Conservation (phyloP, 129 eudicot genomes). For the Oenanthe sinensis region DNA sequence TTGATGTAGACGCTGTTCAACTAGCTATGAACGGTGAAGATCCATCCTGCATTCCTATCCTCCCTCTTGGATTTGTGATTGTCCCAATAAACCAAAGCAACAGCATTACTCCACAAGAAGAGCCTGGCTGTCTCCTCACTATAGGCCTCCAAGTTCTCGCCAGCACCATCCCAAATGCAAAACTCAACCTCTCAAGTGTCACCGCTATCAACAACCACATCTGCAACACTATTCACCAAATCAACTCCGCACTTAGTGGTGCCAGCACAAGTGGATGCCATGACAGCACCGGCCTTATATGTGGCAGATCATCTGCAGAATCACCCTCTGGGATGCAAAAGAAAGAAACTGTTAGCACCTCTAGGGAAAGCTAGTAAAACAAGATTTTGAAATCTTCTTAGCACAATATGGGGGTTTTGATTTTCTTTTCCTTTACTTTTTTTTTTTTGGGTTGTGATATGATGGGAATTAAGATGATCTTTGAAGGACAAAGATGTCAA, state of each 20-base stretch:
- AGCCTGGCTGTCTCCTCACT: slow-evolving; percentile 67
- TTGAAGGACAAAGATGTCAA: slow-evolving; percentile 31
- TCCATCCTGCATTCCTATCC: slow-evolving; percentile 83
- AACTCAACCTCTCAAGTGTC: slow-evolving; percentile 78
- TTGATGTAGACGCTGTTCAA: slow-evolving; percentile 77
- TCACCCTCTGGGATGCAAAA: slow-evolving; percentile 13
- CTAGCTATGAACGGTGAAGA: slow-evolving; percentile 87
- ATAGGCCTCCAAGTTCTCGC: slow-evolving; percentile 82
- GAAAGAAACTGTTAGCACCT: slow-evolving; percentile 3
- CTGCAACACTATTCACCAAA: slow-evolving; percentile 61
- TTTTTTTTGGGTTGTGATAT: slow-evolving; percentile 9
- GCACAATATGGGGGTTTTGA: not conserved
- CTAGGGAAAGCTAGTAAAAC: slow-evolving; percentile 3
- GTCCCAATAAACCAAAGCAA: slow-evolving; percentile 33
- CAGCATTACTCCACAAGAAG: not conserved
- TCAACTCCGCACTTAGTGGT: slow-evolving; percentile 43
- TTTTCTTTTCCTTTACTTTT: not conserved
- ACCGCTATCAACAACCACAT: slow-evolving; percentile 73
- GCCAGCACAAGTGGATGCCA: not conserved
- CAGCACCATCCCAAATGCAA: slow-evolving; percentile 70
- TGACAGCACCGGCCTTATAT: slow-evolving; percentile 18
- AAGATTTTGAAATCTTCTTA: not conserved
- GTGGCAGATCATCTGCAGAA: slow-evolving; percentile 20
- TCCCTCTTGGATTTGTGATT: slow-evolving; percentile 77
- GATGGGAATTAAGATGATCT: slow-evolving; percentile 21